Evolutionary conservation across 306 rosid species (phyloP).

Genomic region (Oxytropis ochrocephala): DNA sequence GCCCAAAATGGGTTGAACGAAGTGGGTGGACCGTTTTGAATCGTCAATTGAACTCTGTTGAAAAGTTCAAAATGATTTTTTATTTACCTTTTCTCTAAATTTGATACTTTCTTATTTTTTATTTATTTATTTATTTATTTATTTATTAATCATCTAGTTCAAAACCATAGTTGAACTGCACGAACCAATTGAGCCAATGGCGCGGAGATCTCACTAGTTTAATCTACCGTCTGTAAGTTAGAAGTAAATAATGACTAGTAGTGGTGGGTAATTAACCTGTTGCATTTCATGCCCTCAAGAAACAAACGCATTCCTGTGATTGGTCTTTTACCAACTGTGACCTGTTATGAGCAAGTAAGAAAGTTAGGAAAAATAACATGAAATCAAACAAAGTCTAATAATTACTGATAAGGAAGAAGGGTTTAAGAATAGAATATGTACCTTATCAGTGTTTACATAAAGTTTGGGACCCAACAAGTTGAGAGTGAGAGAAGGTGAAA

Average conservation of each 20-base stretch:
- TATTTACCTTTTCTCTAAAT: no score
- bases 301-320: slow-evolving; percentile 82
- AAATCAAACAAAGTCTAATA: not conserved
- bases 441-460: slow-evolving; percentile 56
- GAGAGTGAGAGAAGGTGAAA: slow-evolving; percentile 53
- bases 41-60: no score
- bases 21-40: no score
- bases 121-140: no score
- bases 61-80: no score
- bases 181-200: no score
- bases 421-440: slow-evolving; percentile 8
- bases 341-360: slow-evolving; percentile 33
- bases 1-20: no score
- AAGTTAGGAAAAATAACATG: not conserved
- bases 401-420: not conserved
- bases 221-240: no score
- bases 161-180: no score
- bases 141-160: no score
- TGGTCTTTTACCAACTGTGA: slow-evolving; percentile 60
- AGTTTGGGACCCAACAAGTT: slow-evolving; percentile 81
- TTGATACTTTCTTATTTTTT: no score
- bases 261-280: slow-evolving; percentile 43
- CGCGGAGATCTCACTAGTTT: no score
- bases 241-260: not conserved
- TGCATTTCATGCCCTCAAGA: slow-evolving; percentile 91